Base-by-base conservation (phyloP, 2,329 filamentous ascomycete genomes). In the Kalmusia sp. region DNA sequence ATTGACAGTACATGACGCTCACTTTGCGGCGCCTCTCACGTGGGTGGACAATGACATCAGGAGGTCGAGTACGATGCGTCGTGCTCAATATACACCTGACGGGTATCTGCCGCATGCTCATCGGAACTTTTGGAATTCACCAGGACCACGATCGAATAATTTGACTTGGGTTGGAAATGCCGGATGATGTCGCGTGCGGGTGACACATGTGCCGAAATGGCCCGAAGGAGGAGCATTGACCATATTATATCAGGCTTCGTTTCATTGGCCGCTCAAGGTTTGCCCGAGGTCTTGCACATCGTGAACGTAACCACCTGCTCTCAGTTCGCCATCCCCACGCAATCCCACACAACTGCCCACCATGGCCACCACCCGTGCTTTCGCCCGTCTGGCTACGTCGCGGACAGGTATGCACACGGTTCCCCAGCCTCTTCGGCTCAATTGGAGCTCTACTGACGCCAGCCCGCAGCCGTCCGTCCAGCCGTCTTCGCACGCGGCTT, bases 281-380 rank as follows among this genome's bases (percentile, higher is more conserved):
- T 35, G 40, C 52, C 48, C 41, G 43, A 46, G 52, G 41, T 50
- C 48, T 51, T 49, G 41, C 33, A 43, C 52, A 38, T 55, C 30
- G 52, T 51, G 47, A 38, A 51, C 48, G 47, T 44, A 48, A 51
- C 48, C 31, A 51, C 37, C 22, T 44, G 24, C 17, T 33, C 25
- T n/a, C 40, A 44, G 40, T 50, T 59, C 46, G 57, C 57, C 57
- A 51, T 61, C 44, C 40, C 34, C 52, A 51, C 48, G 44, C 48
- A 45, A 61, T 62, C 59, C 57, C 60, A 64, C 64, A 58, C 57
- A 62, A 54, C 61, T 49, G 37, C 43, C 51, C 67, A 64, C 64
- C 59, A 76, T 76, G 73, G 71, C 72, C 49, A 68, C 68, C 57
- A 67, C 70, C 57, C 71, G 73, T 67, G 63, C 70, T 51, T 61